Evolutionary conservation across 164 flowering plant genomes (phyloP), one percentile per base, ranked within the genome.

Genomic region (Dillenia turbinata): DNA sequence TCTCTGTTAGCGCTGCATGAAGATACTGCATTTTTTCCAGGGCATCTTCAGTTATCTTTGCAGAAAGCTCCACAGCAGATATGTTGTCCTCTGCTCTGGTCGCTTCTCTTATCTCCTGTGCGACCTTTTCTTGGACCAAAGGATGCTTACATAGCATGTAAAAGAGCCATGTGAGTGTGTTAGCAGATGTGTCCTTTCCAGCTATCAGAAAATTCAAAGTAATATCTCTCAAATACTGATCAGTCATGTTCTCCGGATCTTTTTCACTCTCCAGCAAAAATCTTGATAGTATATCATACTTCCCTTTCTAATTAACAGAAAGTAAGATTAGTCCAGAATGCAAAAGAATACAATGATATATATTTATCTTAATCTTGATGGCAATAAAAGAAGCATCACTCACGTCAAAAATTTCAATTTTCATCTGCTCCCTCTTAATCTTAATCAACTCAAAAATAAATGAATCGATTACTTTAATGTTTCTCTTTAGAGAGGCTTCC

Each of bases 111-210:
- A 78, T 70, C 59, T 84, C 81, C 26, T 53, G 65, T 19, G 72
- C 68, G 15, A 71, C 47, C 66, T 82, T 85, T 47, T 85, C 83
- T 66, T 85, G 85, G 46, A 79, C 44, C 5, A 57, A 43, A 49
- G 87, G 84, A 57, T 85, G 74, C 54, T 83, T 81, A 70, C 90
- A 79, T 12, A 85, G 68, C 79, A 81, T 55, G 71, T 81, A 81
- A 59, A 82, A 65, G 66, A 85, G 83, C 79, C 90, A 81, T 12
- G 87, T 53, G 14, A 85, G 83, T 0, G 82, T 73, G 47, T 50
- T 69, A 0, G 84, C 81, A 16, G 81, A 59, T 33, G 80, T 66
- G 71, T 85, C 85, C 63, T 75, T 83, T 9, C 90, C 90, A 3
- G 87, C 85, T 1, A 79, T 64, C 19, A 85, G 60, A 67, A 84